phyloP scores from a whole-genome alignment of 2,329 filamentous ascomycete species.

The Aspergillus sp. region DNA sequence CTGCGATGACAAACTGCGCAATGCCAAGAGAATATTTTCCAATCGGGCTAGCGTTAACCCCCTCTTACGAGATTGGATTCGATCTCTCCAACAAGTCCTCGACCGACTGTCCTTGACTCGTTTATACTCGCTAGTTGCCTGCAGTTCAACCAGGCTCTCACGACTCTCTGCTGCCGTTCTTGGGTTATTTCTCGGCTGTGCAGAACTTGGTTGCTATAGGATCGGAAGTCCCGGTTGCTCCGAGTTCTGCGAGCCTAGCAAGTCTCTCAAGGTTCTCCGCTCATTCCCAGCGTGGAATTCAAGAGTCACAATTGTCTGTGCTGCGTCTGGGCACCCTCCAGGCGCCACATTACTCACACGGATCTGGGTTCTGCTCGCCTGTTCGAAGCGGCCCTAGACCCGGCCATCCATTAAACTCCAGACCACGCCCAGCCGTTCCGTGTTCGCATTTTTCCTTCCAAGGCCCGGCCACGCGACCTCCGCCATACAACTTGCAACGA shows the following conservation, averaged over 20 bases:
- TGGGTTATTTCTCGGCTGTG: conserved; percentile 16
- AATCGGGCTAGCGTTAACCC: conserved; percentile 24
- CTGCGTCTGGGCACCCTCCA: neutral
- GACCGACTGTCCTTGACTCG: conserved; percentile 16
- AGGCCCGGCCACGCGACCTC: conserved; percentile 45
- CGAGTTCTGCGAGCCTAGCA: conserved; percentile 30
- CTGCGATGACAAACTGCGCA: conserved; percentile 5
- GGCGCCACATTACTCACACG: neutral
- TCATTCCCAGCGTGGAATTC: conserved; percentile 16
- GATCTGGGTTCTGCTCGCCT: neutral
- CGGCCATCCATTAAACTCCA: conserved; percentile 17
- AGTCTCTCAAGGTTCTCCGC: conserved; percentile 27
- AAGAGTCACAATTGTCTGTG: conserved; percentile 7
- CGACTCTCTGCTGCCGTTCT: conserved; percentile 1
- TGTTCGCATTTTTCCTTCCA: conserved; percentile 34
- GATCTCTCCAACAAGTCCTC: conserved; percentile 29
- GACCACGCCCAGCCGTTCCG: conserved; percentile 19
- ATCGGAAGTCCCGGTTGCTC: conserved; percentile 24
- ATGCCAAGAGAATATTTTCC: conserved; percentile 27
- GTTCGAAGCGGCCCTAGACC: conserved; percentile 12
- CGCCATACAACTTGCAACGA: conserved; percentile 46
- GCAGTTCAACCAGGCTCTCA: conserved; percentile 2
- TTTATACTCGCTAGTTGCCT: conserved; percentile 11
- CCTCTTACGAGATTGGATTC: conserved; percentile 28
- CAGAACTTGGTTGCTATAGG: conserved; percentile 27